Evolutionary conservation across 2,329 filamentous ascomycete species (phyloP).

Genomic region (Penicillium verrucosum): DNA sequence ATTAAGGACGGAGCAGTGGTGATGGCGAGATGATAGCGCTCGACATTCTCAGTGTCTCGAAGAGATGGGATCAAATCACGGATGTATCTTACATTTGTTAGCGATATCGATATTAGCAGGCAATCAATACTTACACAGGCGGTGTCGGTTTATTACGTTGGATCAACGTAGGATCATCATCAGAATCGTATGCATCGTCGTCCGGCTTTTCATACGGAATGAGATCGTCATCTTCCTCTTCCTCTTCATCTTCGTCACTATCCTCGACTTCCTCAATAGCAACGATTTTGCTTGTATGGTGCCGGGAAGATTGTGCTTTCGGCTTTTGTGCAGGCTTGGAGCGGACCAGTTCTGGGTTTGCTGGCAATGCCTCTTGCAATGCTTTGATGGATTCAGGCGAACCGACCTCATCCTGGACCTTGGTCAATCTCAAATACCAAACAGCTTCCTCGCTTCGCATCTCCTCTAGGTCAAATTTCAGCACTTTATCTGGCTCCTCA

Average conservation of each 20-base stretch:
- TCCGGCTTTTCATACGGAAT: slow-evolving; percentile 79
- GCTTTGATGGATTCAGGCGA: slow-evolving; percentile 51
- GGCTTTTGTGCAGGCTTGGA: slow-evolving; percentile 6
- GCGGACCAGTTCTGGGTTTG: slow-evolving; percentile 13
- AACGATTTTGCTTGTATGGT: slow-evolving; percentile 44
- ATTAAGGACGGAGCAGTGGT: slow-evolving; percentile 75
- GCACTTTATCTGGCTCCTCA: slow-evolving; percentile 64
- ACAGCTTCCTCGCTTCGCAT: slow-evolving; percentile 67
- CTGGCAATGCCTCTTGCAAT: slow-evolving; percentile 13
- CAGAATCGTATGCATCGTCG: slow-evolving; percentile 84
- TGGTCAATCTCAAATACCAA: slow-evolving; percentile 69
- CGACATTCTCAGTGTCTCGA: slow-evolving; percentile 76
- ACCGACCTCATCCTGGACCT: slow-evolving; percentile 62
- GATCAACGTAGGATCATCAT: slow-evolving; percentile 86
- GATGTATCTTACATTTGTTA: slow-evolving; percentile 58
- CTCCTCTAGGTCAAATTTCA: slow-evolving; percentile 83
- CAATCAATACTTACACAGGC: slow-evolving; percentile 59
- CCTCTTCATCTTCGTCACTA: slow-evolving; percentile 29
- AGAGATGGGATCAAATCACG: slow-evolving; percentile 77
- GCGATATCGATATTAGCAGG: not conserved
- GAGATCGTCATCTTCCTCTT: slow-evolving; percentile 64
- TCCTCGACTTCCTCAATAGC: slow-evolving; percentile 64
- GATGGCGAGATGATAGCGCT: slow-evolving; percentile 77
- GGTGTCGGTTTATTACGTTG: slow-evolving; percentile 76
- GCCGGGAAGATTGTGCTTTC: slow-evolving; percentile 2